A percentile compares a stretch with the other conserved stretches of the same genome.
Conservation (phyloP, 106 monocot genomes). For the Platanthera zijinensis region DNA sequence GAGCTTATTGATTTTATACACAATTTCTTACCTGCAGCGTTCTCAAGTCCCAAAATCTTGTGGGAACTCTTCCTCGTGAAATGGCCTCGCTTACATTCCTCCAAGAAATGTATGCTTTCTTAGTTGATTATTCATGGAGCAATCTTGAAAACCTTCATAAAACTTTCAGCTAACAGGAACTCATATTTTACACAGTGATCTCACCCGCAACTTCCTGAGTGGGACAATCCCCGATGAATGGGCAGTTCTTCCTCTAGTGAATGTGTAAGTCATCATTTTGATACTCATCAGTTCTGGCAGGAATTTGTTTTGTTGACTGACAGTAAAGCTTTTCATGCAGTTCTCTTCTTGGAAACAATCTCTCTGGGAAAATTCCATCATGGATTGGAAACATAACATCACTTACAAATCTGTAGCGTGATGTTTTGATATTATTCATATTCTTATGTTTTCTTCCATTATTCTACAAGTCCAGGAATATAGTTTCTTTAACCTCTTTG, state of each 20-base stretch:
- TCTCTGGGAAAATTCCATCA: slow-evolving; percentile 7
- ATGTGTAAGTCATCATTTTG: slow-evolving; percentile 9
- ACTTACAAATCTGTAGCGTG: slow-evolving; percentile 5
- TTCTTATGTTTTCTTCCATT: background rate
- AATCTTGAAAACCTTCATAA: background rate
- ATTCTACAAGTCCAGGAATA: background rate
- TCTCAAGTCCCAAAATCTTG: slow-evolving; percentile 12
- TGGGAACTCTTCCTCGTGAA: slow-evolving; percentile 8
- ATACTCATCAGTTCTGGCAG: background rate
- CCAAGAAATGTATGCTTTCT: slow-evolving; percentile 9
- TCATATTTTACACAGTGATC: slow-evolving; percentile 13
- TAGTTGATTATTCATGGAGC: background rate
- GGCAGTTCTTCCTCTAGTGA: slow-evolving; percentile 13
- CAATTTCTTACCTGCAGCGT: slow-evolving; percentile 4
- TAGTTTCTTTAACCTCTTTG: background rate
- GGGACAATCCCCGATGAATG: slow-evolving; percentile 19
- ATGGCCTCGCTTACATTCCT: slow-evolving; percentile 16
- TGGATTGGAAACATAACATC: slow-evolving; percentile 10
- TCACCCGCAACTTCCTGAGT: slow-evolving; percentile 16
- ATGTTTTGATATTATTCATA: background rate
- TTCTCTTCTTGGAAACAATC: slow-evolving; percentile 8
- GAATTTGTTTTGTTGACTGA: background rate
- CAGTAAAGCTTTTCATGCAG: slow-evolving; percentile 3
- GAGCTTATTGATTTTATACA: background rate
- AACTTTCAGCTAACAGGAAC: background rate